Percentiles rank a stretch among this genome's conserved stretches.
Evolutionary conservation across 805 yeast genomes (phyloP).

Genomic region (Wickerhamomyces rabaulensis): DNA sequence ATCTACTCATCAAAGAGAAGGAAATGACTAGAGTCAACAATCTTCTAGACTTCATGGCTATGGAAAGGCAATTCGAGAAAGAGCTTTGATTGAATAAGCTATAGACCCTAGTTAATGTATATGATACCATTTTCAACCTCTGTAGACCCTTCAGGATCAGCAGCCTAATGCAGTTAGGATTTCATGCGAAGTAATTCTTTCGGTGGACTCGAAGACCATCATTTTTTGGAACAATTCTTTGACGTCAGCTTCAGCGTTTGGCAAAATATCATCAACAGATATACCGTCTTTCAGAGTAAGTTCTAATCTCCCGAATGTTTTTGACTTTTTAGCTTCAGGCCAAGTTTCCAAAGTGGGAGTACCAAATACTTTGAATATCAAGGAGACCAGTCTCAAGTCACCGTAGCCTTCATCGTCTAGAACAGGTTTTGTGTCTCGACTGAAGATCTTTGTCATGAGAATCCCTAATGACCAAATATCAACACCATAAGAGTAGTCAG

Average conservation of each 20-base stretch:
- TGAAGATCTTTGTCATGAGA: slow-evolving; percentile 47
- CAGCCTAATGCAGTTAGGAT: slow-evolving; percentile 3
- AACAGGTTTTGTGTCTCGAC: slow-evolving; percentile 32
- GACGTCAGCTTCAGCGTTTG: slow-evolving; percentile 24
- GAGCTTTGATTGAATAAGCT: background rate
- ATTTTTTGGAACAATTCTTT: slow-evolving; percentile 33
- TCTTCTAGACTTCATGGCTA: slow-evolving; percentile 19
- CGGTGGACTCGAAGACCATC: slow-evolving; percentile 36
- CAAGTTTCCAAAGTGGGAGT: slow-evolving; percentile 45
- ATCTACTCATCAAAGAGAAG: slow-evolving; percentile 13
- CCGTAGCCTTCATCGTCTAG: slow-evolving; percentile 36
- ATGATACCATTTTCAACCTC: background rate
- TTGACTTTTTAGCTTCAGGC: slow-evolving; percentile 37
- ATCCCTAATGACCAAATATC: slow-evolving; percentile 77
- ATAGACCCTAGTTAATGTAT: background rate
- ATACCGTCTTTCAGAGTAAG: slow-evolving; percentile 21
- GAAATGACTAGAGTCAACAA: slow-evolving; percentile 17
- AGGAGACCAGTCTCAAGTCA: slow-evolving; percentile 55
- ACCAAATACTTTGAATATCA: slow-evolving; percentile 55
- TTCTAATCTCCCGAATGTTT: slow-evolving; percentile 29
- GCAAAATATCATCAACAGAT: slow-evolving; percentile 27
- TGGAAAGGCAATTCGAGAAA: slow-evolving; percentile 15
- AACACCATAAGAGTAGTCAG: slow-evolving; percentile 46
- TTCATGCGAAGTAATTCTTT: slow-evolving; percentile 28
- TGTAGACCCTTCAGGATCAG: background rate